phyloP scores from a whole-genome alignment of 257 asterid species.

The Anisodus acutangulus region DNA sequence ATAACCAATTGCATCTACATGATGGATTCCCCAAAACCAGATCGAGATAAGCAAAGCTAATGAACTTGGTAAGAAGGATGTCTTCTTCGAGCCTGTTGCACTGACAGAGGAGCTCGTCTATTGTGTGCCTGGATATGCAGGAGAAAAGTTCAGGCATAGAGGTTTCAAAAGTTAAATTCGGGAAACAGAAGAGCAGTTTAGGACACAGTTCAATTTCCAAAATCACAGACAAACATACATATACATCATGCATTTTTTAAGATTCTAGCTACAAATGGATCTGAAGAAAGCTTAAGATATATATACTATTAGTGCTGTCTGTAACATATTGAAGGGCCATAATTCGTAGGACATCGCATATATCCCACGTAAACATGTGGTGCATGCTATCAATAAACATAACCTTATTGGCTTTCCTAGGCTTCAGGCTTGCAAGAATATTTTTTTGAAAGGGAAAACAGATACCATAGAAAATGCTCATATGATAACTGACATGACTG shows the following conservation, averaged over 20 bases:
- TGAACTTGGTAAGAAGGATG: slow-evolving; percentile 49
- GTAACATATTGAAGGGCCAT: not conserved
- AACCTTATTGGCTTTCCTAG: not conserved
- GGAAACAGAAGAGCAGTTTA: not conserved
- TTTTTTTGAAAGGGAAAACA: not conserved
- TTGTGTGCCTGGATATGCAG: slow-evolving; percentile 65
- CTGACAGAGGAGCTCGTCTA: slow-evolving; percentile 74
- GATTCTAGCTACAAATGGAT: slow-evolving; percentile 16
- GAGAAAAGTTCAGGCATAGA: slow-evolving; percentile 31
- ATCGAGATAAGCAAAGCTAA: slow-evolving; percentile 37
- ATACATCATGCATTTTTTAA: not conserved
- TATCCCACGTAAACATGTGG: not conserved
- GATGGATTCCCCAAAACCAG: slow-evolving; percentile 4
- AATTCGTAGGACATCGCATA: not conserved
- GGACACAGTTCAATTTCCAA: not conserved
- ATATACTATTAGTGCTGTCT: not conserved
- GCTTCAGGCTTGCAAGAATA: not conserved
- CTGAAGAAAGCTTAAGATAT: slow-evolving; percentile 3
- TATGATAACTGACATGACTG: not conserved
- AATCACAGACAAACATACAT: not conserved
- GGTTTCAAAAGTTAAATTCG: not conserved
- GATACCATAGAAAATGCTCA: no score
- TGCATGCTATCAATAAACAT: not conserved
- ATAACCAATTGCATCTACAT: not conserved
- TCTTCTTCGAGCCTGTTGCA: slow-evolving; percentile 65